phyloP scores from a whole-genome alignment of 1,139 yeast genomes.

The Debaryomyces singareniensis region DNA sequence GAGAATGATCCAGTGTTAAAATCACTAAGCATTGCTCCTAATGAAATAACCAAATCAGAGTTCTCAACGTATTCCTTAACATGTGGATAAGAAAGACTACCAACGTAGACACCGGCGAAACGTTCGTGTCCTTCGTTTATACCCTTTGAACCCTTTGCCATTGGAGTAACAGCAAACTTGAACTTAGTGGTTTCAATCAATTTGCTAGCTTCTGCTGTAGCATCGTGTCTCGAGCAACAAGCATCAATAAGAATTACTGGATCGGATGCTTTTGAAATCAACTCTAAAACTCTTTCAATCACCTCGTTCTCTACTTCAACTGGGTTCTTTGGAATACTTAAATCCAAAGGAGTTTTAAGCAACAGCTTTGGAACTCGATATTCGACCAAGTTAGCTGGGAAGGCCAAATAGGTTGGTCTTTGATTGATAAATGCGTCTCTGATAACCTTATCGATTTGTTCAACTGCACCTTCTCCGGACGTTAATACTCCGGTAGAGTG shows the following conservation, averaged over 20 bases:
- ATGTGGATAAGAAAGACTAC: conserved; percentile 24
- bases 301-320: conserved; percentile 27
- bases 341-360: conserved; percentile 27
- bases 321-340: conserved; percentile 22
- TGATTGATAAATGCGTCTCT: conserved; percentile 31
- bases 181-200: conserved; percentile 26
- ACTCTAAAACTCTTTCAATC: conserved; percentile 18
- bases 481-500: conserved; percentile 25
- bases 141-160: conserved; percentile 26
- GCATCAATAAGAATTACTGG: conserved; percentile 33
- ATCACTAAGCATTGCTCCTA: conserved; percentile 33
- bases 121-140: conserved; percentile 22
- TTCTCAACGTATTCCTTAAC: conserved; percentile 24
- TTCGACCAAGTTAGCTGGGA: conserved; percentile 35
- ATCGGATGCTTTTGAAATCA: conserved; percentile 22
- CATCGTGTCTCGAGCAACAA: conserved; percentile 29
- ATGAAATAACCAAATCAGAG: conserved; percentile 25
- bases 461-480: conserved; percentile 24
- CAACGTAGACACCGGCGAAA: conserved; percentile 28
- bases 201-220: conserved; percentile 22
- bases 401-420: conserved; percentile 32
- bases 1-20: conserved; percentile 38
- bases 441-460: conserved; percentile 30
- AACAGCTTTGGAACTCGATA: conserved; percentile 22
- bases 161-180: conserved; percentile 25